These are phyloP conservation scores for Corymbia citriodora DNA, from an alignment of 441 rosid species.

Conservation along the genomic window DNA sequence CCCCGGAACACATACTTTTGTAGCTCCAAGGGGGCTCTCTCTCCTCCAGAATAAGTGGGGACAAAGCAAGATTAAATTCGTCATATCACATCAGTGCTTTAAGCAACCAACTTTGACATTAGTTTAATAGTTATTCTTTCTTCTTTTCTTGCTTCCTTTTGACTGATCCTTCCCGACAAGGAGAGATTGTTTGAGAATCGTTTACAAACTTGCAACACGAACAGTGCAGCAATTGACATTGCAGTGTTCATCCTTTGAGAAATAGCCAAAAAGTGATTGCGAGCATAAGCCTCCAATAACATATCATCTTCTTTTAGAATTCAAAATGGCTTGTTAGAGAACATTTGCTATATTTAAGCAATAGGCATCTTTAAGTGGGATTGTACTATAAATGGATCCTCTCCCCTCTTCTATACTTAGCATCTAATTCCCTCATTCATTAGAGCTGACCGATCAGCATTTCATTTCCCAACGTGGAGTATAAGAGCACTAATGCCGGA, in stretches of 20 bases:
- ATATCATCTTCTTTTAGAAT: neutral
- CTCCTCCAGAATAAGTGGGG: neutral
- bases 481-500: neutral
- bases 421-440: neutral
- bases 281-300: neutral
- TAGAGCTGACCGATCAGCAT: neutral
- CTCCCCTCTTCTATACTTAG: neutral
- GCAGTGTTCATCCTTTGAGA: neutral
- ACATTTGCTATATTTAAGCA: neutral
- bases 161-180: neutral
- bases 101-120: neutral
- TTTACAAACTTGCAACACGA: neutral
- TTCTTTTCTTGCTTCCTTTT: neutral
- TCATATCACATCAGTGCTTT: slow-evolving; percentile 7
- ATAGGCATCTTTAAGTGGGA: neutral
- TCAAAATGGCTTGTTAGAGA: neutral
- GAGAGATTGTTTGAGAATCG: neutral
- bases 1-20: neutral
- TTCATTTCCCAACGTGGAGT: neutral
- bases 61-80: slow-evolving; percentile 8
- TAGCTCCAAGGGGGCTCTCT: neutral
- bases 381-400: neutral
- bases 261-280: neutral
- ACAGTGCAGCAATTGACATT: neutral
- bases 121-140: neutral